Percentiles rank a stretch among this genome's conserved stretches.
phyloP scores from a whole-genome alignment of 257 asterid species.

The Ballota nigra region DNA sequence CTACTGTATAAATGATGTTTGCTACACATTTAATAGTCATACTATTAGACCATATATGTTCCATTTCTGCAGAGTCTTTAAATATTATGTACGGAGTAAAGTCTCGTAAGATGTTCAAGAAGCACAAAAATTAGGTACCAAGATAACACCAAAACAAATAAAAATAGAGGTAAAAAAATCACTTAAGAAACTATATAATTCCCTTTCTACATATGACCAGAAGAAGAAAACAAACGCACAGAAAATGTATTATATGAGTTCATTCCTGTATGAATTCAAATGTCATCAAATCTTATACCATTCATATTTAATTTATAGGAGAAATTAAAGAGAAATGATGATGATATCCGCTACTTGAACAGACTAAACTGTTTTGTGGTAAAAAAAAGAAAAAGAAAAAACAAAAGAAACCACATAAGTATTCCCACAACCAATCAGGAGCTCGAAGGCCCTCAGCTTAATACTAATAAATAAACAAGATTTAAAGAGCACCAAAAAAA shows the following conservation, averaged over 20 bases:
- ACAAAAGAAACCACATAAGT: background rate
- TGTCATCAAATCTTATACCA: background rate
- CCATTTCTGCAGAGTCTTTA: too few relatives aligned
- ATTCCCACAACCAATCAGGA: slow-evolving; percentile 7
- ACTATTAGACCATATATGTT: too few relatives aligned
- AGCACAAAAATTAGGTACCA: background rate
- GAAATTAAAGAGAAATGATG: background rate
- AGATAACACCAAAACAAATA: background rate
- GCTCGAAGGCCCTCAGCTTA: background rate
- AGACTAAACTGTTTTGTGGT: slow-evolving; percentile 3
- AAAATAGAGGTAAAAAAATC: background rate
- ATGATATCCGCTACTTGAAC: slow-evolving; percentile 20
- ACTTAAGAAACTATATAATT: background rate
- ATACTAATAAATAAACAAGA: slow-evolving; percentile 1
- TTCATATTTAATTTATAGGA: background rate
- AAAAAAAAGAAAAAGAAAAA: background rate
- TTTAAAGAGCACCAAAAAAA: slow-evolving; percentile 2
- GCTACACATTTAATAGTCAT: background rate
- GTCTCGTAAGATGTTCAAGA: too few relatives aligned
- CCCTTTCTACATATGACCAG: background rate
- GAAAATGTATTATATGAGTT: background rate
- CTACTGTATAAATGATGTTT: background rate
- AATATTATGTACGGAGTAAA: too few relatives aligned
- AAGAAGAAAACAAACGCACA: background rate
- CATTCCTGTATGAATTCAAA: background rate